Percentiles rank a stretch among this genome's conserved stretches.
phyloP scores from a whole-genome alignment of 805 yeast genomes.

The Candida namnaoensis region DNA sequence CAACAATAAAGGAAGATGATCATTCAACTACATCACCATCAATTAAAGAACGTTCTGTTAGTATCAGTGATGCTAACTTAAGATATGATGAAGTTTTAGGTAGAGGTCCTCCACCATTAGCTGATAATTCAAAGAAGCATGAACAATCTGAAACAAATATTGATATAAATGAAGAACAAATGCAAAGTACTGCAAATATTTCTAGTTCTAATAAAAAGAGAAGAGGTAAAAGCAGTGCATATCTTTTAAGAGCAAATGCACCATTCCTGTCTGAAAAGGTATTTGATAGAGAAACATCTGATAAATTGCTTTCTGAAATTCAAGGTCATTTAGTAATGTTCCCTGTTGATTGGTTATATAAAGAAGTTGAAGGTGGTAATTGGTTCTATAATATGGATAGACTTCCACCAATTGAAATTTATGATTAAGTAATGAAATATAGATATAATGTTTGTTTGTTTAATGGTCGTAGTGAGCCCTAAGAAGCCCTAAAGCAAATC shows the following conservation, averaged over 20 bases:
- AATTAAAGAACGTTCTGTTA: too few species aligned
- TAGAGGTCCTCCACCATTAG: too few species aligned
- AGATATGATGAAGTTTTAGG: too few species aligned
- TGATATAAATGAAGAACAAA: too few species aligned
- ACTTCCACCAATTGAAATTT: slow-evolving; percentile 91
- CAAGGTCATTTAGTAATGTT: slow-evolving; percentile 88
- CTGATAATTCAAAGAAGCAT: too few species aligned
- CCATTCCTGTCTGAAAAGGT: slow-evolving; percentile 35
- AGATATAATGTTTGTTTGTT: too few species aligned
- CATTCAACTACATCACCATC: too few species aligned
- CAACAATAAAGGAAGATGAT: background rate
- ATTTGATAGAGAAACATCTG: slow-evolving; percentile 71
- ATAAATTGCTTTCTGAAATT: slow-evolving; percentile 56
- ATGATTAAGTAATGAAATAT: slow-evolving; percentile 36
- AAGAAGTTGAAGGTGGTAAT: slow-evolving; percentile 83
- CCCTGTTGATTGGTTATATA: slow-evolving; percentile 84
- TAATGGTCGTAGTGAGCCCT: too few species aligned
- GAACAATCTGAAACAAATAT: too few species aligned
- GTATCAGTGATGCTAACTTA: too few species aligned
- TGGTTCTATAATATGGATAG: slow-evolving; percentile 95
- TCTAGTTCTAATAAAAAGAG: slow-evolving; percentile 1
- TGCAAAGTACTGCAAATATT: too few species aligned
- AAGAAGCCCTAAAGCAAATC: too few species aligned
- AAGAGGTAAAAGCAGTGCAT: slow-evolving; percentile 29
- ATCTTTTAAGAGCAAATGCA: slow-evolving; percentile 24